Evolutionary conservation across 768 basidiomycete species (phyloP), one percentile per base, ranked within the genome.

Genomic region (Exsudoporus frostii): DNA sequence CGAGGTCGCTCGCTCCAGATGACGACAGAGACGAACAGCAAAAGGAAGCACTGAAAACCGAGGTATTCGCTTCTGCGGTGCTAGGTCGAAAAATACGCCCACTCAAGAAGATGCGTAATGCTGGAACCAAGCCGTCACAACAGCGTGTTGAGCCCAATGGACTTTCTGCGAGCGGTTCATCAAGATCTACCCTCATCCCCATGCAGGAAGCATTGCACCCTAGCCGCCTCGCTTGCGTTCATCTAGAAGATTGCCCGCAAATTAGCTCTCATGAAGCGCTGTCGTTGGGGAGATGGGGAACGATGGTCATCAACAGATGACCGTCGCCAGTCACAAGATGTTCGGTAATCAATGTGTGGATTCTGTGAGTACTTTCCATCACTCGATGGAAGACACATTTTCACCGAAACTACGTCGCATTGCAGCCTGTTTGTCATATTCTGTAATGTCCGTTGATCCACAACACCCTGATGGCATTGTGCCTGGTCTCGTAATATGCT

Each of bases 241-340:
- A 77, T 40, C 63, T 80, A 27, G 72, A 73, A 39, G 68, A 74
- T 48, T 79, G 77, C 55, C 62, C 61, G 14, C 61, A 70, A 53
- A 71, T 80, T 48, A 60, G 60, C 43, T 56, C 72, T 55, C 70
- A 71, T 39, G 72, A 76, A 38, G 74, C 73, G 2, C 38, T 70
- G 14, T 69, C 68, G 34, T 55, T 81, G 51, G 71, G 68, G 49
- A 68, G 69, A 51, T 64, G 74, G 40, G 77, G 75, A 27, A 55
- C 60, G 33, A 60, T 67, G 33, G 66, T 72, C 22, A 63, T 61
- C 50, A 61, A 59, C 37, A 53, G 43, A 22, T 64, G 50, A 56
- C 43, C 34, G 4, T 22, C 44, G 8, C 24, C 24, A 41, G 41
- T 41, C 51, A 53, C 27, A 13, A 54, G 46, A 51, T 36, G 37